Base-by-base conservation (phyloP, 2,329 filamentous ascomycete species). In the Aspergillus puulaauensis region DNA sequence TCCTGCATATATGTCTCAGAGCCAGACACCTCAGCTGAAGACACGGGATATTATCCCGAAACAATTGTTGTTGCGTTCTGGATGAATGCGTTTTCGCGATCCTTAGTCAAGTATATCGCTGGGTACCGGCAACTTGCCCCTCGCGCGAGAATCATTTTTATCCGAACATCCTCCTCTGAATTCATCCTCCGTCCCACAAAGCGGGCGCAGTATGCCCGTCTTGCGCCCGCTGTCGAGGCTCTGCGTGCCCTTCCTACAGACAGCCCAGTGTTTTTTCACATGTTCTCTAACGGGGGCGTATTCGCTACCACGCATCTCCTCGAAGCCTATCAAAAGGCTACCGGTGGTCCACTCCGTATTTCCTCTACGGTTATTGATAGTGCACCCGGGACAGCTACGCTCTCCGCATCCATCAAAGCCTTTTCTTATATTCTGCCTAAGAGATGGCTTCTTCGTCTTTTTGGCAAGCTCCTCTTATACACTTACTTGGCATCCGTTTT, bases 241-340 rank as follows among this genome's bases (percentile, higher is more conserved):
- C 65, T 79, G 15, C 68, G 64, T 47, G 56, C 58, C 31, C 68
- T 52, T 45, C 61, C 59, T 44, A 58, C 65, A 23, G 57, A 66
- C 51, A 62, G 63, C 68, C 64, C 72, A 6, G 65, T 72, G 9
- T 71, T 78, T 31, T 61, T 82, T 8, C 80, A 83, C 66, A 68
- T 77, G 55, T 83, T 82, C 68, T 82, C 79, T 21, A 81, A 83
- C 58, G 80, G 80, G 24, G 81, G 81, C 15, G 67, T 75, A 19
- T 72, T 74, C 50, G 75, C 75, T 6, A 68, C 72, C 3, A 68
- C 67, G 4, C 66, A 73, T 24, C 59, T 82, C 6, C 73, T 80
- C 2, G 60, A 66, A 15, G 61, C 68, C 9, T 82, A 79, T 64
- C 71, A 63, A 6, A 44, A 62, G 15, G 61, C 63, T 2, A 77